Percentiles rank a stretch among this genome's conserved stretches.
Evolutionary conservation across 176 grass and related monocot species (phyloP).

Genomic region (Avena eriantha): DNA sequence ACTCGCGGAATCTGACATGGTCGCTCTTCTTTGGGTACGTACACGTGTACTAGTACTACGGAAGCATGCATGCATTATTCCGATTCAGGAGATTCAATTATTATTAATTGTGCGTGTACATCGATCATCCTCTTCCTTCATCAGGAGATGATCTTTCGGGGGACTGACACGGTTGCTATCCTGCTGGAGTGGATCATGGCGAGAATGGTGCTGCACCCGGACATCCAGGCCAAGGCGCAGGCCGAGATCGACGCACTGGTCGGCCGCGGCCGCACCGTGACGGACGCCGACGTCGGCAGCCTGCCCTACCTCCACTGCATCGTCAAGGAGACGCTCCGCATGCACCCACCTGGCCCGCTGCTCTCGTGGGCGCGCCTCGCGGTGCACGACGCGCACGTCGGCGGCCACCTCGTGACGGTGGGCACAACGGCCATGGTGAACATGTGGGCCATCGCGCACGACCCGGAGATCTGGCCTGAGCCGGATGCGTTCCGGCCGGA

Average conservation of each 20-base stretch:
- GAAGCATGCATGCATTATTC: too few relatives aligned
- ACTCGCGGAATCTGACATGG: conserved; percentile 69
- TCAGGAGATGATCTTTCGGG: conserved; percentile 84
- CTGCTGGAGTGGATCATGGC: conserved; percentile 78
- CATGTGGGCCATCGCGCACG: conserved; percentile 78
- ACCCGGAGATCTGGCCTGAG: conserved; percentile 56
- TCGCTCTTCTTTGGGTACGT: conserved; percentile 77
- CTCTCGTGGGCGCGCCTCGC: conserved; percentile 83
- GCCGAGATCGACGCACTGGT: conserved; percentile 57
- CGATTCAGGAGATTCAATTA: too few relatives aligned
- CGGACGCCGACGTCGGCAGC: conserved; percentile 46
- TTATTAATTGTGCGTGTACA: background rate
- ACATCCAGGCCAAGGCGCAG: conserved; percentile 64
- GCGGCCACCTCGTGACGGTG: conserved; percentile 54
- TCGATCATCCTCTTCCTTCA: too few relatives aligned
- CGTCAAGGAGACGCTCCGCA: conserved; percentile 73
- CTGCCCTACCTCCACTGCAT: conserved; percentile 63
- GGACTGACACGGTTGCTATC: conserved; percentile 69
- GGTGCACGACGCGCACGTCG: conserved; percentile 52
- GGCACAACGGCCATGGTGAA: conserved; percentile 85
- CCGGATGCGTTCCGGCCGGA: conserved; percentile 50
- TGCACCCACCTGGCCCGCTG: conserved; percentile 74
- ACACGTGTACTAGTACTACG: too few relatives aligned
- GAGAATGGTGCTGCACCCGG: conserved; percentile 67
- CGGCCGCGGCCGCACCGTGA: conserved; percentile 36